Conservation (phyloP, 2,329 filamentous ascomycete genomes). For the Microdochium paspali region DNA sequence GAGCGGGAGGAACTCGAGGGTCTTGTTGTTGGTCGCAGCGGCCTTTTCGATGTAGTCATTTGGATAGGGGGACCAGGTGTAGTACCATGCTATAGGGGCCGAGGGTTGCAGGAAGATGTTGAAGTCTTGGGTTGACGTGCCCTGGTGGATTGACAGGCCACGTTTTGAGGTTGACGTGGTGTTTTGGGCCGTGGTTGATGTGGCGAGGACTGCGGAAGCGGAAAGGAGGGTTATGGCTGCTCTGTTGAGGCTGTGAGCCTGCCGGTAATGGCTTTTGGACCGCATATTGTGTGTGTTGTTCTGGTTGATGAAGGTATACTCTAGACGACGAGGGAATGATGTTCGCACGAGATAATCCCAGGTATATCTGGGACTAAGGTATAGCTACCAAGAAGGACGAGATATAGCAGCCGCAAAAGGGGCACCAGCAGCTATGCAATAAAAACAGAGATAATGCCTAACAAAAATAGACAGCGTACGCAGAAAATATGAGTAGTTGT, state of each 20-base stretch:
- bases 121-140: not conserved
- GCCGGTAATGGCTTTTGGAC: not conserved
- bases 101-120: not conserved
- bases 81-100: not conserved
- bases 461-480: too few relatives aligned
- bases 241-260: not conserved
- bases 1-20: not conserved
- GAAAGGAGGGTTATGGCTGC: not conserved
- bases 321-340: too few relatives aligned
- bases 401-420: too few relatives aligned
- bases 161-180: not conserved
- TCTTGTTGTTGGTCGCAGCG: not conserved
- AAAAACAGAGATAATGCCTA: too few relatives aligned
- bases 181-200: not conserved
- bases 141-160: not conserved
- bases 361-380: too few relatives aligned
- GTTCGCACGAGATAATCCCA: too few relatives aligned
- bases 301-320: not conserved
- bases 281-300: not conserved
- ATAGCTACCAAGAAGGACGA: too few relatives aligned
- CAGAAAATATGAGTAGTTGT: too few relatives aligned
- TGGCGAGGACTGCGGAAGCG: not conserved
- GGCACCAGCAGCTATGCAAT: too few relatives aligned
- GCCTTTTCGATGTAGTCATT: not conserved
- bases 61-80: not conserved